Conservation (phyloP, 1,139 yeast genomes). For the Nakaseomyces sp. region DNA sequence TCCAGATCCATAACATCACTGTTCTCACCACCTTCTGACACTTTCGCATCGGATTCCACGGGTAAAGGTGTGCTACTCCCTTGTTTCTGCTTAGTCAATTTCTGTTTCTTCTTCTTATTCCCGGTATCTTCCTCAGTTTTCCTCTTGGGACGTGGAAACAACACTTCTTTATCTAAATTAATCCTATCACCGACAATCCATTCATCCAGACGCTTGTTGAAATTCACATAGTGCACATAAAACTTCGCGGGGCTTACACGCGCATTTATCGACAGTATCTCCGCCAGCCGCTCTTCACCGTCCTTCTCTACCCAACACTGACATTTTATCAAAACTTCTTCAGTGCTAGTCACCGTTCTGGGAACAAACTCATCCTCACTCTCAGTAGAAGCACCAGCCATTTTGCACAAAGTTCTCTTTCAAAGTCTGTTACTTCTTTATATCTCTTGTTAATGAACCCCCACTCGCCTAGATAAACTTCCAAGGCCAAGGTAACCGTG, state of each 20-base stretch:
- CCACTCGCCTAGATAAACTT: too few species aligned
- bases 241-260: conserved; percentile 72
- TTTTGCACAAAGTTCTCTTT: too few species aligned
- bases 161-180: conserved; percentile 58
- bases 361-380: conserved; percentile 20
- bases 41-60: conserved; percentile 16
- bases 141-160: conserved; percentile 53
- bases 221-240: conserved; percentile 91
- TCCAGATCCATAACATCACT: conserved; percentile 83
- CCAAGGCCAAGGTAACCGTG: too few species aligned
- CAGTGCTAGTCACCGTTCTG: conserved; percentile 29
- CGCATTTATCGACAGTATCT: conserved; percentile 66
- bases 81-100: conserved; percentile 25
- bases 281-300: conserved; percentile 72
- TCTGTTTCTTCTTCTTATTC: conserved; percentile 12
- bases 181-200: conserved; percentile 74
- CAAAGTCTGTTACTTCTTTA: too few species aligned
- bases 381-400: conserved; percentile 13
- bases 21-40: conserved; percentile 20
- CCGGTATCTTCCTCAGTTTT: conserved; percentile 36
- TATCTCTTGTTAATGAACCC: too few species aligned
- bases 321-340: conserved; percentile 60
- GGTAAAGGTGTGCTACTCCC: conserved; percentile 20
- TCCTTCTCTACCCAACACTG: conserved; percentile 77
- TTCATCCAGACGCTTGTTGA: conserved; percentile 89